phyloP scores from a whole-genome alignment of 1,284 basidiomycete genomes.

The Cerioporus squamosus region DNA sequence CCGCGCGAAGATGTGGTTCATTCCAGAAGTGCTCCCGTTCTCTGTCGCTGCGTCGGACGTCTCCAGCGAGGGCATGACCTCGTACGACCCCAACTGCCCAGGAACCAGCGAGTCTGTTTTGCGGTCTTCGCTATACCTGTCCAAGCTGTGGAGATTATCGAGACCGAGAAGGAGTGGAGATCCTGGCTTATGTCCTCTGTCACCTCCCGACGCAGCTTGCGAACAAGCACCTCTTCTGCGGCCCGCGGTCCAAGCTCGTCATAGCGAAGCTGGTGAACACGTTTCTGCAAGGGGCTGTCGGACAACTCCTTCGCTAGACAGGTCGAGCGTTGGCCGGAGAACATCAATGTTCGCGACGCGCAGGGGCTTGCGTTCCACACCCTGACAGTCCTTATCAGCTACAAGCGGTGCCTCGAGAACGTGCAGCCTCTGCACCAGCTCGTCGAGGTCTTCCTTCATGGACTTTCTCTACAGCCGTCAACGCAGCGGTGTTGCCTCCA shows the following conservation, averaged over 20 bases:
- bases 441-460: constrained; percentile 84
- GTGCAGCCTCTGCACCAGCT: constrained; percentile 68
- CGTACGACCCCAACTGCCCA: constrained; percentile 72
- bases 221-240: constrained; percentile 98
- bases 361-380: constrained; percentile 90
- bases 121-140: constrained; percentile 82
- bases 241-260: constrained; percentile 73
- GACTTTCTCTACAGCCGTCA: constrained; percentile 78
- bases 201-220: constrained; percentile 91
- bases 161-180: constrained; percentile 87
- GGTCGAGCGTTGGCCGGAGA: constrained; percentile 65
- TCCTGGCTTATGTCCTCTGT: constrained; percentile 91
- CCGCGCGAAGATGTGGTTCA: constrained; percentile 72
- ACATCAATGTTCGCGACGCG: constrained; percentile 81
- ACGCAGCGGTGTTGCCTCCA: constrained; percentile 94
- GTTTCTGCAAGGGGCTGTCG: constrained; percentile 75
- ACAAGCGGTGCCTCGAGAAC: constrained; percentile 80
- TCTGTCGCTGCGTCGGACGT: constrained; percentile 65
- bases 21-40: constrained; percentile 81
- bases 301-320: constrained; percentile 61
- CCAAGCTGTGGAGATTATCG: constrained; percentile 71
- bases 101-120: constrained; percentile 56
- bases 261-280: constrained; percentile 69
- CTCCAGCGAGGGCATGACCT: constrained; percentile 74
- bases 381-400: constrained; percentile 89